Conservation (phyloP, 352 stramenopile species). For the Phytophthora constricta region DNA sequence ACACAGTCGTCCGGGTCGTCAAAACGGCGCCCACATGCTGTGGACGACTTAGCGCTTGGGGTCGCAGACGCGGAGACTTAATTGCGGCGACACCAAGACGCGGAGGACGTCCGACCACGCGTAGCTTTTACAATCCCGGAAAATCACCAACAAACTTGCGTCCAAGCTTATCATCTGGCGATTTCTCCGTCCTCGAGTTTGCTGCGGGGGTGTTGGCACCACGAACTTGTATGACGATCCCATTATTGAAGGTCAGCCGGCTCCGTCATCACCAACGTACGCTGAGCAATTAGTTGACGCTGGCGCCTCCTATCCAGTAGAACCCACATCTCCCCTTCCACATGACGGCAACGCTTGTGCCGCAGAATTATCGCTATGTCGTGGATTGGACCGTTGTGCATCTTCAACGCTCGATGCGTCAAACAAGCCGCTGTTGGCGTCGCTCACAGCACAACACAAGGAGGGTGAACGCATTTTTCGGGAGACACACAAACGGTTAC, state of each 20-base stretch:
- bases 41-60: slow-evolving; percentile 53
- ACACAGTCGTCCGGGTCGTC: slow-evolving; percentile 27
- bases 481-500: slow-evolving; percentile 51
- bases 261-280: slow-evolving; percentile 38
- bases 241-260: slow-evolving; percentile 44
- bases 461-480: slow-evolving; percentile 50
- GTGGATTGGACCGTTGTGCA: slow-evolving; percentile 30
- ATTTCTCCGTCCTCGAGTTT: slow-evolving; percentile 36
- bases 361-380: slow-evolving; percentile 13
- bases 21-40: slow-evolving; percentile 31
- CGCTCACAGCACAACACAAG: slow-evolving; percentile 49
- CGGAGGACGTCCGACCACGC: slow-evolving; percentile 32
- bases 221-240: slow-evolving; percentile 43
- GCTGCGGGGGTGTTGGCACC: slow-evolving; percentile 25
- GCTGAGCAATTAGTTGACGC: slow-evolving; percentile 26
- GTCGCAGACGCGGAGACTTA: slow-evolving; percentile 33
- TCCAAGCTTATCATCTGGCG: slow-evolving; percentile 33
- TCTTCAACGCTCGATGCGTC: slow-evolving; percentile 38
- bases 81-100: slow-evolving; percentile 30
- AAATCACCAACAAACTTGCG: slow-evolving; percentile 36
- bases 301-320: slow-evolving; percentile 16
- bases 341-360: slow-evolving; percentile 19
- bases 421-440: slow-evolving; percentile 43
- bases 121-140: slow-evolving; percentile 45
- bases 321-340: slow-evolving; percentile 17